Evolutionary conservation across 768 basidiomycete species (phyloP).

Genomic region (Asterophora parasitica): DNA sequence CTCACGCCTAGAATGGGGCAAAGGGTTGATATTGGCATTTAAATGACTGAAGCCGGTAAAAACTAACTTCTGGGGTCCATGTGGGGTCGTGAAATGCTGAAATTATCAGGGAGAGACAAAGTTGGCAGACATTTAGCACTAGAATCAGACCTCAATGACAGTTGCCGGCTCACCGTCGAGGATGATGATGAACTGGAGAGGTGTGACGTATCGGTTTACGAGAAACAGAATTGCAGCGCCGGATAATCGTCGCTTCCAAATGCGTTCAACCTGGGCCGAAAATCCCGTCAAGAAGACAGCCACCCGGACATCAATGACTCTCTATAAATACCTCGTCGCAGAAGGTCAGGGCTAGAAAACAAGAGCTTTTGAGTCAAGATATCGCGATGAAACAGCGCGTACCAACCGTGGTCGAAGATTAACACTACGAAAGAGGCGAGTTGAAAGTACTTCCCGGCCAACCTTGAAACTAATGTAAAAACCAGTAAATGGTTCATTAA

Average conservation of each 20-base stretch:
- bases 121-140: background rate
- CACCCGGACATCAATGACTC: background rate
- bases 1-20: conserved; percentile 2
- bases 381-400: background rate
- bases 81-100: conserved; percentile 21
- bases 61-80: conserved; percentile 18
- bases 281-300: background rate
- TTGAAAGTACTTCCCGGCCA: conserved; percentile 19
- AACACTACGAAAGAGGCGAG: conserved; percentile 16
- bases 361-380: background rate
- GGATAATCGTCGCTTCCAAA: conserved; percentile 24
- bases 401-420: conserved; percentile 16
- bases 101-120: background rate
- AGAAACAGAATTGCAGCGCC: conserved; percentile 25
- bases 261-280: conserved; percentile 20
- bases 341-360: conserved; percentile 4
- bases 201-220: conserved; percentile 26
- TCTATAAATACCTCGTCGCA: conserved; percentile 11
- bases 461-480: conserved; percentile 5
- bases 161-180: conserved; percentile 15
- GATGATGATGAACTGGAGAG: conserved; percentile 23
- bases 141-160: too few relatives aligned
- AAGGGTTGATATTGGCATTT: background rate
- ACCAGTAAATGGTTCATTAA: too few relatives aligned
- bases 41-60: background rate